Conservation (phyloP, 192 early-diverging fungal species). For the Jimgerdemannia flammicorona region DNA sequence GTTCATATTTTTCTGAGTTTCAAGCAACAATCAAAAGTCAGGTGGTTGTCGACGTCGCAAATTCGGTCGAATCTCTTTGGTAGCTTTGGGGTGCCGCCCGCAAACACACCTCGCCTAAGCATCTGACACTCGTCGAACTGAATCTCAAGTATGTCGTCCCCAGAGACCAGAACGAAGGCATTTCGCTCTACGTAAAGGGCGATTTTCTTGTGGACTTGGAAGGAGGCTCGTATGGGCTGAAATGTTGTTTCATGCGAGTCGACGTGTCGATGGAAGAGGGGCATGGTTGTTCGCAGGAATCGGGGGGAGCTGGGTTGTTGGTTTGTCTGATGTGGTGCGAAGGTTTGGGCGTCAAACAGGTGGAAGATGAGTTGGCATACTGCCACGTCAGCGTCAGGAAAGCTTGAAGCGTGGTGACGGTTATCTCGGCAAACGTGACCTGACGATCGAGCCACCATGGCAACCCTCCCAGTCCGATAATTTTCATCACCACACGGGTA, state of each 20-base stretch:
- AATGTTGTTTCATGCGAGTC: not conserved
- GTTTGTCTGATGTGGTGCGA: too few relatives aligned
- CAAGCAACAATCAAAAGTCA: not conserved
- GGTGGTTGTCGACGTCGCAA: not conserved
- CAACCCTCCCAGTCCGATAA: not conserved
- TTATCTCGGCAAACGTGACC: not conserved
- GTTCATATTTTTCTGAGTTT: slow-evolving; percentile 15
- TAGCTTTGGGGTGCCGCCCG: too few relatives aligned
- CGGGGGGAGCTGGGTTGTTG: too few relatives aligned
- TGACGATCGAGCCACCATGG: too few relatives aligned
- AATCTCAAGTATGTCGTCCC: not conserved
- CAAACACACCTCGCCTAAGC: not conserved
- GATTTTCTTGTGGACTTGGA: not conserved
- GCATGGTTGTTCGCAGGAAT: not conserved
- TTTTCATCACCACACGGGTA: not conserved
- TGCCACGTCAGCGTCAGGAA: too few relatives aligned
- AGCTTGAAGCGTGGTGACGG: not conserved
- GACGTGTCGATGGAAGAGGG: not conserved
- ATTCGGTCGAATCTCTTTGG: not conserved
- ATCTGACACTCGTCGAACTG: not conserved
- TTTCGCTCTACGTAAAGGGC: not conserved
- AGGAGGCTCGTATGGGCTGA: not conserved
- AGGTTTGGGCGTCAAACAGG: too few relatives aligned
- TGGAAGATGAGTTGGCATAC: too few relatives aligned
- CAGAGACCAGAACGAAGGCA: not conserved